Base-by-base conservation (phyloP, 2,329 filamentous ascomycete species). In the Aureobasidium sp. region DNA sequence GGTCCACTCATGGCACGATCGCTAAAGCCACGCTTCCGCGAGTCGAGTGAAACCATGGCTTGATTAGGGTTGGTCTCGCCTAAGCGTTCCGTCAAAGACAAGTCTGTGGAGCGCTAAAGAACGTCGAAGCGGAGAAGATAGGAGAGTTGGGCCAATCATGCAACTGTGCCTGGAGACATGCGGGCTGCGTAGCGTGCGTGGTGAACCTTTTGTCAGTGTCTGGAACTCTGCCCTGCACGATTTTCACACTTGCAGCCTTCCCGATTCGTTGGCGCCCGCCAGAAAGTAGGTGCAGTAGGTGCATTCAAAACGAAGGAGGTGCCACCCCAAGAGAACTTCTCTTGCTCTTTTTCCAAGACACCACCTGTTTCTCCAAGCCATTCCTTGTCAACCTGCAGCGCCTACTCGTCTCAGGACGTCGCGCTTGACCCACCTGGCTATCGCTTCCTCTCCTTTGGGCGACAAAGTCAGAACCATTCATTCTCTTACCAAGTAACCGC, bases 381-480 rank as follows among this genome's bases (percentile, higher is more conserved):
- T 42, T 62, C 60, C 39, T 62, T 62, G 60, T 36, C 32, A 62
- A 27, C 23, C n/a, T 10, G 27, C 9, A 62, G 60, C 60, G 60
- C 51, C 42, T 23, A 55, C n/a, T 52, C 58, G 59, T 59, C 55
- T 59, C 59, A 61, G 44, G 59, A 61, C 59, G 59, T 48, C 42
- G 51, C 42, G 51, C 50, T 26, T 48, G 20, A 37, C 29, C 20
- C 26, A 20, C 34, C 46, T 42, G 57, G 27, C 57, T 36, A 50
- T 62, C 60, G 50, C 60, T 62, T 62, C 51, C 58, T 61, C 51
- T 62, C 60, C 9, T 62, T 62, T 47, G 48, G 48, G 60, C 60
- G 50, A 62, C 41, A 15, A 27, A 41, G 48, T 62, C 59, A 55
- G 39, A 29, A 55, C 42, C 46, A 55, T 55, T 56, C 60, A 55